phyloP scores from a whole-genome alignment of 2,329 filamentous ascomycete species.

The Gyromitra esculenta region DNA sequence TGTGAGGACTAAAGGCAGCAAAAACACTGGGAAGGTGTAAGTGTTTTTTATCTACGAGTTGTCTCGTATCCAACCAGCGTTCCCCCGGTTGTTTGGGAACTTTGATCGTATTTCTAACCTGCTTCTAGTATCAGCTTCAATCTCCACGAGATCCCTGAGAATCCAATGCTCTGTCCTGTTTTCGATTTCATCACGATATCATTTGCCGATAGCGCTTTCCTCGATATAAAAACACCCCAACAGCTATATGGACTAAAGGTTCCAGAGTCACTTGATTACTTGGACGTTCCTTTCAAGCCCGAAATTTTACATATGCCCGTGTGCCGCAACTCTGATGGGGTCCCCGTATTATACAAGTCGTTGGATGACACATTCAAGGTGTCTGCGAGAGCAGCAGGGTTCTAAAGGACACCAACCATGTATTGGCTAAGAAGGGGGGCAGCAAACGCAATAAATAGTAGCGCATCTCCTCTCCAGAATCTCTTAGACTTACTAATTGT shows the following conservation, averaged over 20 bases:
- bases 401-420: not conserved
- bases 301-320: conserved; percentile 2
- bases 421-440: conserved; percentile 28
- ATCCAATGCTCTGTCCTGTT: conserved; percentile 19
- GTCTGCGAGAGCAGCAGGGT: not conserved
- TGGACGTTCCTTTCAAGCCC: conserved; percentile 15
- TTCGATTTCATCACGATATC: conserved; percentile 24
- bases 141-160: conserved; percentile 14
- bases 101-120: not conserved
- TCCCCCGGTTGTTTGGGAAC: not conserved
- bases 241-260: conserved; percentile 4
- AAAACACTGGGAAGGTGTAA: too few relatives aligned
- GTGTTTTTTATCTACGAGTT: too few relatives aligned
- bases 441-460: conserved; percentile 26
- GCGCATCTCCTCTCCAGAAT: not conserved
- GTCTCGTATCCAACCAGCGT: too few relatives aligned
- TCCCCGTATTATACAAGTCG: not conserved
- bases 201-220: conserved; percentile 4
- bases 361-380: not conserved
- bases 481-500: not conserved
- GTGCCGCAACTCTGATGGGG: not conserved
- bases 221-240: not conserved
- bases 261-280: not conserved
- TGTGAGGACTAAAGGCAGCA: too few relatives aligned
- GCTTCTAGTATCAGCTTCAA: conserved; percentile 4